Evolutionary conservation across 23 red algal species (phyloP).

Genomic region (Gracilaria gracilis): DNA sequence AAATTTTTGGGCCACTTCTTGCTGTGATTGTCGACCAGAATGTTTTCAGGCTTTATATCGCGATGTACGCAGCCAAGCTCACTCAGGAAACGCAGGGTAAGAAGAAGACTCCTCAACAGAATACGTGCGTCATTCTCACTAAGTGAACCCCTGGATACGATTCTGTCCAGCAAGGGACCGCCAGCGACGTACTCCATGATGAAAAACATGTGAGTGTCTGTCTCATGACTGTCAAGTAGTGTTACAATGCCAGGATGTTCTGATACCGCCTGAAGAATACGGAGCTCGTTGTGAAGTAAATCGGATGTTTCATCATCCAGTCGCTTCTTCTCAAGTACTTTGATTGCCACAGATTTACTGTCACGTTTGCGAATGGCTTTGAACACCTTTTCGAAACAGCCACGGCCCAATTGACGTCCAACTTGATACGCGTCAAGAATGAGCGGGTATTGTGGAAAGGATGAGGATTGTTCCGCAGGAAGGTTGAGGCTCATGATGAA

Average conservation of each 20-base stretch:
- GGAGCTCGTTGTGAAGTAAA: conserved; percentile 72
- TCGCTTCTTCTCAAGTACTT: conserved; percentile 64
- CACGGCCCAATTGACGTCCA: conserved; percentile 47
- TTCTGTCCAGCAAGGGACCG: conserved; percentile 83
- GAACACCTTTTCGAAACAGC: conserved; percentile 71
- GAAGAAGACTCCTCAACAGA: conserved; percentile 50
- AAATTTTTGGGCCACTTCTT: conserved; percentile 72
- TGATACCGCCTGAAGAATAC: conserved; percentile 66
- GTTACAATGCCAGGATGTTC: conserved; percentile 73
- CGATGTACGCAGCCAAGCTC: conserved; percentile 81
- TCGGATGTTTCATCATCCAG: conserved; percentile 52
- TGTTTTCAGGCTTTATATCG: conserved; percentile 90
- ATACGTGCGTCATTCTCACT: conserved; percentile 84
- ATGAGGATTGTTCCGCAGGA: not conserved
- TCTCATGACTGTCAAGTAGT: conserved; percentile 55
- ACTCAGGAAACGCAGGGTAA: conserved; percentile 63
- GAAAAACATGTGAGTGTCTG: conserved; percentile 71
- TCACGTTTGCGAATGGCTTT: conserved; percentile 52
- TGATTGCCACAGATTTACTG: conserved; percentile 56
- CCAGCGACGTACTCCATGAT: conserved; percentile 79
- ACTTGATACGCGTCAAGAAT: conserved; percentile 41
- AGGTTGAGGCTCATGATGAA: not conserved
- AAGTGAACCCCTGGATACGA: conserved; percentile 71
- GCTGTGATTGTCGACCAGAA: conserved; percentile 79
- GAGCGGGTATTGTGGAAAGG: conserved; percentile 22